Evolutionary conservation across 176 grass and related monocot genomes (phyloP).

Genomic region (Phoenix dactylifera): DNA sequence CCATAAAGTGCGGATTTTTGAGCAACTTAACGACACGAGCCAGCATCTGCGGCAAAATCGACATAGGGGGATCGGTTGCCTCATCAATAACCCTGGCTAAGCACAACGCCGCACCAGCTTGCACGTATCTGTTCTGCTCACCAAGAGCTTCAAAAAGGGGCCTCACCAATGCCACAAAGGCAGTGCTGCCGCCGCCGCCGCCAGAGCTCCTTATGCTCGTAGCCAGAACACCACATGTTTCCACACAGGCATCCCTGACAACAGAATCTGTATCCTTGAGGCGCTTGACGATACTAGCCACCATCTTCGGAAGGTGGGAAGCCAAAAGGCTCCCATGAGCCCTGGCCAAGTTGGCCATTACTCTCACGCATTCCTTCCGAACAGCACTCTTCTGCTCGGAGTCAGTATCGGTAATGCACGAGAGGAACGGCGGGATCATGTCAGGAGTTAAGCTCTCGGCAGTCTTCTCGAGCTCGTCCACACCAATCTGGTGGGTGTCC

Average conservation of each 20-base stretch:
- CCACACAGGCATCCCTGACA: conserved; percentile 82
- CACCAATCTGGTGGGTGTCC: conserved; percentile 82
- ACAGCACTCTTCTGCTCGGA: conserved; percentile 77
- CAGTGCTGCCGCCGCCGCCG: conserved; percentile 10
- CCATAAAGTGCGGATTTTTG: conserved; percentile 96
- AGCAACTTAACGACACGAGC: conserved; percentile 77
- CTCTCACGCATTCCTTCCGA: conserved; percentile 67
- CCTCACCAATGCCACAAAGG: conserved; percentile 50
- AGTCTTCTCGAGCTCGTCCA: conserved; percentile 49
- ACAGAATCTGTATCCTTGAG: conserved; percentile 76
- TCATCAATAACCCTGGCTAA: conserved; percentile 85
- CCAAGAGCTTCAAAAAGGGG: conserved; percentile 84
- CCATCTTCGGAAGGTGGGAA: conserved; percentile 56
- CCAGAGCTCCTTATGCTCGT: conserved; percentile 33
- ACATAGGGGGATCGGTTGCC: conserved; percentile 49
- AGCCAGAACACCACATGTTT: conserved; percentile 73
- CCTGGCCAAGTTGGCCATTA: conserved; percentile 54
- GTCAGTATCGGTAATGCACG: conserved; percentile 67
- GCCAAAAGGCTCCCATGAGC: conserved; percentile 47
- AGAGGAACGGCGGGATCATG: conserved; percentile 73
- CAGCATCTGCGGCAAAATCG: conserved; percentile 77
- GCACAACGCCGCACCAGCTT: conserved; percentile 73
- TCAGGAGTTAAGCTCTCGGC: conserved; percentile 46
- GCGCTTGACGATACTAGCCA: conserved; percentile 54
- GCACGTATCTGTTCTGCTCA: conserved; percentile 79